Evolutionary conservation across 257 asterid genomes (phyloP).

Genomic region (Fraxinus pennsylvanica): DNA sequence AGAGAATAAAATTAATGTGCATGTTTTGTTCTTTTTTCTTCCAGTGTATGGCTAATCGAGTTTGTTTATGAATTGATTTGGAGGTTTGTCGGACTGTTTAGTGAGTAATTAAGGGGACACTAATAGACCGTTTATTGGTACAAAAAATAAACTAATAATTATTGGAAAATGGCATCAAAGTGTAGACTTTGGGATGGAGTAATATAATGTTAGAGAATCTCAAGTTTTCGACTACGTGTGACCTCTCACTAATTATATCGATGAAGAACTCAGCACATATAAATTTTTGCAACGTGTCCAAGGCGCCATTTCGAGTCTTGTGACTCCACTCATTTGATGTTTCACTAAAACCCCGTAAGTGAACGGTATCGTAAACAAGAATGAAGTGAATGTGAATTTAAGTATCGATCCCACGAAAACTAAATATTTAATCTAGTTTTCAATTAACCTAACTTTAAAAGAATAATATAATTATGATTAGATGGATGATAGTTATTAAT

Average conservation of each 20-base stretch:
- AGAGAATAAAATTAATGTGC: neutral
- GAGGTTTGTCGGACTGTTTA: conserved; percentile 23
- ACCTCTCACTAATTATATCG: no score
- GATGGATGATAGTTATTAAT: no score
- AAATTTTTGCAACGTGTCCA: no score
- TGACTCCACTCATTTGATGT: no score
- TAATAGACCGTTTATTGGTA: neutral
- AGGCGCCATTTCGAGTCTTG: neutral
- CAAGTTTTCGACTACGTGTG: neutral
- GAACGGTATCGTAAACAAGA: no score
- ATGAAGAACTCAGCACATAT: no score
- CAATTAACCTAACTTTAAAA: no score
- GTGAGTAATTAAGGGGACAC: conserved; percentile 23
- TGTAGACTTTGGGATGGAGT: neutral
- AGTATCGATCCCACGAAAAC: no score
- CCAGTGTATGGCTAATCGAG: conserved; percentile 1
- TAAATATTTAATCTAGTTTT: no score
- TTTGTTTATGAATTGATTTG: conserved; percentile 10
- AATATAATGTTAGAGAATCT: neutral
- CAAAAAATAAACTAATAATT: neutral
- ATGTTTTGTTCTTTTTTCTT: conserved; percentile 9
- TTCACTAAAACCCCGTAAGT: no score
- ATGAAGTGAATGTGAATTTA: no score
- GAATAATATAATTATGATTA: no score
- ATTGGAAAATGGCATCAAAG: neutral